Conservation (phyloP, 2,329 filamentous ascomycete species). For the Hymenoscyphus occultus region DNA sequence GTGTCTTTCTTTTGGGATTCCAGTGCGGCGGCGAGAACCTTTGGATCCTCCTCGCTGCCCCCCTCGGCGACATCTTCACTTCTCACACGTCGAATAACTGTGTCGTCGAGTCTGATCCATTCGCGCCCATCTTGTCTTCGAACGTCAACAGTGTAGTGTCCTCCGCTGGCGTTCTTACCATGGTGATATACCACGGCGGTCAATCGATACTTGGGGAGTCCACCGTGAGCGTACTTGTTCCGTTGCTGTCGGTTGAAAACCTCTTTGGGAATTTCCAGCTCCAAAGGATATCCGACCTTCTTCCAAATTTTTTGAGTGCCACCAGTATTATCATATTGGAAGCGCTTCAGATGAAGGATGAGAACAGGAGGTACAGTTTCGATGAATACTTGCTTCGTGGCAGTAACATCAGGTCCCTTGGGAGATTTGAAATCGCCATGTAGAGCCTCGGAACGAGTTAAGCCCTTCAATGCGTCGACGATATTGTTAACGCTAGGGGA, state of each 20-base stretch:
- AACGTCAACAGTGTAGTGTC: conserved; percentile 97
- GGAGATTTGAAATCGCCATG: conserved; percentile 81
- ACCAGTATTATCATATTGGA: conserved; percentile 86
- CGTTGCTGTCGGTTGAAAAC: conserved; percentile 76
- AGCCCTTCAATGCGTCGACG: conserved; percentile 78
- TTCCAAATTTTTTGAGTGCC: conserved; percentile 99
- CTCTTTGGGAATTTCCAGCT: conserved; percentile 89
- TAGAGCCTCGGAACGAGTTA: conserved; percentile 81
- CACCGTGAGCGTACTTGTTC: conserved; percentile 60
- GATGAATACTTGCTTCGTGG: conserved; percentile 93
- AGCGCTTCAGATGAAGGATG: conserved; percentile 93
- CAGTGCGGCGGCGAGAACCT: conserved; percentile 61
- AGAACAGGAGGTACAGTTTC: conserved; percentile 87
- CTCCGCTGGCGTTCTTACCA: conserved; percentile 91
- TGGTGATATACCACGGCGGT: conserved; percentile 95
- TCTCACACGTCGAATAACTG: conserved; percentile 77
- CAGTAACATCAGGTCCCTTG: conserved; percentile 70
- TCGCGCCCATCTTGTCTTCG: conserved; percentile 90
- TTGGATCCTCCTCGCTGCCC: conserved; percentile 75
- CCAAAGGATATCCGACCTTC: conserved; percentile 90
- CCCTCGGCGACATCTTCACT: conserved; percentile 86
- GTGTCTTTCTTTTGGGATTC: conserved; percentile 62
- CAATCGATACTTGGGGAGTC: conserved; percentile 78
- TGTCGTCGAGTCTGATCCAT: conserved; percentile 96
- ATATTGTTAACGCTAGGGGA: conserved; percentile 85